Evolutionary conservation across 2,329 filamentous ascomycete species (phyloP), one percentile per base, ranked within the genome.

Genomic region (Fusarium nanum): DNA sequence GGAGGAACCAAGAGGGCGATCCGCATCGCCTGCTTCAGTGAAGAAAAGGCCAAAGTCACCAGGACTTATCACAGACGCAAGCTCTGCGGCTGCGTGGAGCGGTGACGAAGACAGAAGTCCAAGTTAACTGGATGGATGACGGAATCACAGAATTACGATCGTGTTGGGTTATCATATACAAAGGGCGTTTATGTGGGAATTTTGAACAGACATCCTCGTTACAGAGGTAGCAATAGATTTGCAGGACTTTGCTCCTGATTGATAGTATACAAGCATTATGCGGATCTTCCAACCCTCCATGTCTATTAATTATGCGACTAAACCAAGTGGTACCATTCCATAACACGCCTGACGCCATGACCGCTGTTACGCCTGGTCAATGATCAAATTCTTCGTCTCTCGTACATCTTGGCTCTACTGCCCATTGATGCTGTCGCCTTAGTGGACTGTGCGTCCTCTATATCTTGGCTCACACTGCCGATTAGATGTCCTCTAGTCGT

Each of bases 401-500:
- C 73, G 66, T 76, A 75, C 64, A 75, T 58, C 56, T 44, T 52
- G 58, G 58, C 50, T 52, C 52, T 60, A 49, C 54, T 57, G 50
- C 25, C 25, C n/a, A 22, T 28, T 32, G 59, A 49, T 44, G 41
- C 41, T 40, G 30, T 47, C 23, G 25, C 30, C 22, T n/a, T 32
- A 27, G 22, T 44, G 42, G 44, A 53, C 54, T 25, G 32, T 49
- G 37, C 56, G 27, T 46, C 67, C 22, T 32, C n/a, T 37, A 44
- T 18, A 34, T 13, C 27, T 49, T 66, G 42, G 64, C 65, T 61
- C 62, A 47, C 61, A 56, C 12, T 46, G 46, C 56, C 52, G 47
- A 67, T 50, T 40, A 45, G 44, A 57, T 34, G 52, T 45, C 55
- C 42, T 57, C 71, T 75, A 89, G 59, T 89, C 88, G 61, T 90